phyloP scores from a whole-genome alignment of 805 yeast genomes.

The Lipomyces orientalis region DNA sequence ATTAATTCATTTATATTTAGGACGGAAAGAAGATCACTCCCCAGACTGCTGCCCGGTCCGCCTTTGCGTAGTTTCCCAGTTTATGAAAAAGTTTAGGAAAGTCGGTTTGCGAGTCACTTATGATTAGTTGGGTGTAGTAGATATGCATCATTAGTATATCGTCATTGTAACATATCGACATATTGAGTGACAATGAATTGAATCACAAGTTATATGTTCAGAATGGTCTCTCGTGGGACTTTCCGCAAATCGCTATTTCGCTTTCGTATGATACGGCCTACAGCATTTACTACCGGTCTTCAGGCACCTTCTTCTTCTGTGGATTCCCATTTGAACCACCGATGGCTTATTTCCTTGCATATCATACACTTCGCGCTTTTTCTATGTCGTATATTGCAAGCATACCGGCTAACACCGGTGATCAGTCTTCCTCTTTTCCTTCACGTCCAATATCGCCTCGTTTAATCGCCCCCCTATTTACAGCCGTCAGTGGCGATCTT shows the following conservation, averaged over 20 bases:
- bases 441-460: conserved; percentile 48
- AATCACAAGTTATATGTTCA: background rate
- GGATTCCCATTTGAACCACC: background rate
- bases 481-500: background rate
- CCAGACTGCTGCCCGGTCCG: conserved; percentile 96
- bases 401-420: conserved; percentile 32
- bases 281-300: no score
- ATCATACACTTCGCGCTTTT: background rate
- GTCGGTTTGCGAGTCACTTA: background rate
- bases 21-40: conserved; percentile 94
- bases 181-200: background rate
- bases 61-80: conserved; percentile 48
- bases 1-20: conserved; percentile 4
- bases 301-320: no score
- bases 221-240: background rate
- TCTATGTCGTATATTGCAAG: background rate
- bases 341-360: background rate
- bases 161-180: background rate
- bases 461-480: conserved; percentile 45
- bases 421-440: conserved; percentile 44
- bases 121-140: background rate
- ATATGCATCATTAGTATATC: background rate
- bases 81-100: conserved; percentile 25
- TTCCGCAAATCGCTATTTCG: background rate
- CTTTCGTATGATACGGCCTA: no score